Conservation (phyloP, 2,329 filamentous ascomycete species). For the Trichoderma brevicompactum region DNA sequence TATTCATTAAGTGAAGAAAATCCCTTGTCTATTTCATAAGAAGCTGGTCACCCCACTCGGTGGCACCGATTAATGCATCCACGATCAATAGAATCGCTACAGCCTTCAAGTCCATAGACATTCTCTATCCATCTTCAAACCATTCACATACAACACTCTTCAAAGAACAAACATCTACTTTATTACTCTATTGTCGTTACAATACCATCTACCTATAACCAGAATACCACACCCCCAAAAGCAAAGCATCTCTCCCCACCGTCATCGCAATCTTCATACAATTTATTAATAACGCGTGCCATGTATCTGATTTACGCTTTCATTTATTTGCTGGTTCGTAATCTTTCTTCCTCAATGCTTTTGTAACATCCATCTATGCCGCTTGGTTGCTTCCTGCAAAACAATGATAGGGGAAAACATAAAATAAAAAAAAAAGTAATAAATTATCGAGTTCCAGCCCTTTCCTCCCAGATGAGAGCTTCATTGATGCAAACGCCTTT, state of each 20-base stretch:
- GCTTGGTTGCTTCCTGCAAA: slow-evolving; percentile 29
- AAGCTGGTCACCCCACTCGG: too few relatives aligned
- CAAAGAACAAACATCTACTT: too few relatives aligned
- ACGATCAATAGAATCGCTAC: too few relatives aligned
- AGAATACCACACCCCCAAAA: not conserved
- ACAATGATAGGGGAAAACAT: slow-evolving; percentile 13
- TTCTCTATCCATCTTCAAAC: too few relatives aligned
- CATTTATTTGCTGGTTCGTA: slow-evolving; percentile 28
- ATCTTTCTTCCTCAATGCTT: slow-evolving; percentile 34
- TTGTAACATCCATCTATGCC: slow-evolving; percentile 34
- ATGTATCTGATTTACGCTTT: slow-evolving; percentile 25
- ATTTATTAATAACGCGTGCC: not conserved
- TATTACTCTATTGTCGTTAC: too few relatives aligned
- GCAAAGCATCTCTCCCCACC: not conserved
- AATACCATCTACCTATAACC: not conserved
- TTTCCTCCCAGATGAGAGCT: slow-evolving; percentile 28
- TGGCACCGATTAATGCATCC: too few relatives aligned
- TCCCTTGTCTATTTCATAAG: too few relatives aligned
- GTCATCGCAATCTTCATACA: slow-evolving; percentile 11
- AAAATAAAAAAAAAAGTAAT: slow-evolving; percentile 13
- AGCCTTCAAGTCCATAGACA: too few relatives aligned
- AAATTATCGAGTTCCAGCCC: slow-evolving; percentile 9
- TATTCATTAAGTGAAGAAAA: too few relatives aligned
- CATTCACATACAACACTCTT: too few relatives aligned
- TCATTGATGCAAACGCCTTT: slow-evolving; percentile 30